Evolutionary conservation across 2,329 filamentous ascomycete genomes (phyloP), one percentile per base, ranked within the genome.

Genomic region (Gnomoniopsis smithogilvyi): DNA sequence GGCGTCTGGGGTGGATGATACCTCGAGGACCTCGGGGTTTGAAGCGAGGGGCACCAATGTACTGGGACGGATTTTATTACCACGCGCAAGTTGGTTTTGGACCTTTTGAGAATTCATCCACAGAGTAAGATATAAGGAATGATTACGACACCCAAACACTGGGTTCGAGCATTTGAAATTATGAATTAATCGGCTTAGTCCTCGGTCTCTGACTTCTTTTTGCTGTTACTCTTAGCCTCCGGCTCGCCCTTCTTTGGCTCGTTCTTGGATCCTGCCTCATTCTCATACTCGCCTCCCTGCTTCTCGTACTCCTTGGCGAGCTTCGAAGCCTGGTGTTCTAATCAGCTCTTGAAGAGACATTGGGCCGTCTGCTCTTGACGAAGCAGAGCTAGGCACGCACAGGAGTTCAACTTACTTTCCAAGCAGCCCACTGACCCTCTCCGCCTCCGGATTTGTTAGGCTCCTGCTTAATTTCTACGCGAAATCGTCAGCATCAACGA

Each of bases 261-360:
- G 26, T 76, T 76, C 63, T 76, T 76, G 10, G 73, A 76, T 0
- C 73, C 72, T 0, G 73, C 61, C 63, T 74, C 69, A 38, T 76
- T 73, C 64, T 76, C 73, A 52, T 75, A 76, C 1, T 66, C 73
- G 3, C 74, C 74, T 1, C 75, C 74, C 45, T 73, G 71, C 63
- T 72, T 73, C 66, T 77, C 73, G 52, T 76, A 76, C 63, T 76
- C 73, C 57, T 77, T 76, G 2, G 73, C 72, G 3, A 76, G 64
- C 62, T 75, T 76, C 3, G 67, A 63, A 2, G 67, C 70, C 72
- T 73, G 38, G 6, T 51, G 49, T 14, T 7, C 22, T 22, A 46
- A 14, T 41, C 38, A 41, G 38, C 26, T 30, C 26, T 8, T 4
- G 26, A 30, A 30, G 3, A 52, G n/a, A n/a, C n/a, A n/a, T n/a